Evolutionary conservation across 345 rosid species (phyloP).

Genomic region (Acer yangbiense): DNA sequence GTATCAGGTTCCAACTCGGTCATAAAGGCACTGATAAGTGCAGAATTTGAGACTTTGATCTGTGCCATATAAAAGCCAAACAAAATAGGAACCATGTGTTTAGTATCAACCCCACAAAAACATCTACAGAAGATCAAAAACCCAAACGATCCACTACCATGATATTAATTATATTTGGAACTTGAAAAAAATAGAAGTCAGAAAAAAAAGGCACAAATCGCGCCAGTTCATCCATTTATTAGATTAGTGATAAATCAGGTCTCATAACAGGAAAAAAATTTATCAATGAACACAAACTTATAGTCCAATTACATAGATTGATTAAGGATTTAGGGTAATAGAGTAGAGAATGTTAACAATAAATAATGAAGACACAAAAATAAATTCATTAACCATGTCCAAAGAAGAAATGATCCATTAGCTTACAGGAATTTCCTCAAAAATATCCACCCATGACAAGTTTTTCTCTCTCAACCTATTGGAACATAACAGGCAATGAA

Average conservation of each 20-base stretch:
- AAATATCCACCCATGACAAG: slow-evolving; percentile 98
- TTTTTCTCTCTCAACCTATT: slow-evolving; percentile 95
- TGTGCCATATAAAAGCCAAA: slow-evolving; percentile 34
- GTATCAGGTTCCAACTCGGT: slow-evolving; percentile 89
- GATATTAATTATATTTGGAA: background rate
- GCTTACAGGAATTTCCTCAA: slow-evolving; percentile 99
- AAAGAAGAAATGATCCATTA: slow-evolving; percentile 15
- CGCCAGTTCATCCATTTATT: background rate
- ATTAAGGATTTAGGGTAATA: no score
- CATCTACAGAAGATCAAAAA: background rate
- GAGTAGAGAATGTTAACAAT: background rate
- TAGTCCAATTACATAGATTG: background rate
- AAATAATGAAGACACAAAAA: background rate
- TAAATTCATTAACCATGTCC: background rate
- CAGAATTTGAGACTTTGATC: slow-evolving; percentile 98
- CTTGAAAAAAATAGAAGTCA: background rate
- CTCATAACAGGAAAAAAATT: background rate
- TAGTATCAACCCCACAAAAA: background rate
- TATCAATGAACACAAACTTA: background rate
- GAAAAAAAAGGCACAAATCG: background rate
- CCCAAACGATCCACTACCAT: background rate
- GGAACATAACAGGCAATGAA: slow-evolving; percentile 8
- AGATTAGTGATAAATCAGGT: background rate
- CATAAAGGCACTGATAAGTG: slow-evolving; percentile 98
- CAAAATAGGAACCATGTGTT: background rate